Percentiles rank a stretch among this genome's conserved stretches.
Evolutionary conservation across 169 alveolate genomes (phyloP).

Genomic region (Fabrea salina): DNA sequence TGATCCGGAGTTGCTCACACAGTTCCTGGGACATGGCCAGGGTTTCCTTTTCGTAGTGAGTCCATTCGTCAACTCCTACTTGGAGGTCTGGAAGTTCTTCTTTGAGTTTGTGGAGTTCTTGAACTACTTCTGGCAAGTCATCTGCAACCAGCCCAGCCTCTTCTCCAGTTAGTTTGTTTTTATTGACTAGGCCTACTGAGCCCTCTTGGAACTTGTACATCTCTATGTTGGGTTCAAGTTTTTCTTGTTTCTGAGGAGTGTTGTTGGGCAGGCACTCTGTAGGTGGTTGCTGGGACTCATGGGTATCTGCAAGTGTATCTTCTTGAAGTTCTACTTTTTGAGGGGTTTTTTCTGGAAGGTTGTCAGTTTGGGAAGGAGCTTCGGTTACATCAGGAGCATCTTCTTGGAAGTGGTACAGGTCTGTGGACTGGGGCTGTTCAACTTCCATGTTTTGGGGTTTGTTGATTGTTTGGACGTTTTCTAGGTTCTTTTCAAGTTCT

Average conservation of each 20-base stretch:
- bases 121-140: background rate
- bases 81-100: constrained; percentile 13
- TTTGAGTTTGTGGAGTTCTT: constrained; percentile 20
- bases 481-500: background rate
- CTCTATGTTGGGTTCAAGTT: background rate
- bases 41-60: constrained; percentile 53
- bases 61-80: constrained; percentile 37
- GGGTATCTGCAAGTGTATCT: no score
- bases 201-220: background rate
- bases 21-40: constrained; percentile 63
- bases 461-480: background rate
- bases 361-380: background rate
- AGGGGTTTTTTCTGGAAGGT: background rate
- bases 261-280: background rate
- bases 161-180: no score
- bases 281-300: no score
- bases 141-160: no score
- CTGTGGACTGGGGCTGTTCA: background rate
- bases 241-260: background rate
- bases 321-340: no score
- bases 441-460: background rate
- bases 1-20: constrained; percentile 86
- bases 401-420: background rate
- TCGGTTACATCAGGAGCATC: background rate
- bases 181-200: no score